Evolutionary conservation across 805 yeast genomes (phyloP), one percentile per base, ranked within the genome.

Genomic region (Candida pseudofarinosa): DNA sequence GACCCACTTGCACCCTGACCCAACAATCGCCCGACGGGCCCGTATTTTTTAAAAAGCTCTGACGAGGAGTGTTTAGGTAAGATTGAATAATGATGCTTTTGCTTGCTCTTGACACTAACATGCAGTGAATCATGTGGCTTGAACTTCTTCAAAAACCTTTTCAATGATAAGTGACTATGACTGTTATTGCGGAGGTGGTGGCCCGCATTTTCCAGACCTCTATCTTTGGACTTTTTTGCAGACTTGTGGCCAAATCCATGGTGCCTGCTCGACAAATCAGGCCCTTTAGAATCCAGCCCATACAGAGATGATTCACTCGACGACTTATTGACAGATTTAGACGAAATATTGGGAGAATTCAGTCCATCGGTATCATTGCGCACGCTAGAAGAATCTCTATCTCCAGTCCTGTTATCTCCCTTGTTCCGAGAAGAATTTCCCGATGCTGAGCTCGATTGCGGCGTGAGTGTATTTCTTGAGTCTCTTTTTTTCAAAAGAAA

Each of bases 1-100:
- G 93, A 83, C 1, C 98, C 97, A 18, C 95, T 90, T 1, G 97
- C 97, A 12, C 98, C 98, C 44, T 90, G 81, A 17, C 98, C 98
- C 39, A 88, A 69, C 17, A 83, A 69, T 48, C 76, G 76, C 10
- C 95, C 95, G 18, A 80, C 72, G 4, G 58, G 45, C 33, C 95
- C 93, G 62, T 88, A 88, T 53, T 84, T 83, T 41, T 79, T 50
- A 41, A 55, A 60, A 18, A 69, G 46, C 7, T 55, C 56, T 14
- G 65, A 51, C 44, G 47, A 40, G 4, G 58, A 33, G 41, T 53
- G 58, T 32, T 38, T 45, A 14, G 52, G 56, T 32, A 48, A 39
- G 12, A 46, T 26, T 10, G 40, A 33, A 26, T n/a, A 17, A 19
- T 39, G 48, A 37, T 26, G 28, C 31, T 44, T 44, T 15, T 28